Base-by-base conservation (phyloP, 2,329 filamentous ascomycete species). In the Penicillium capsulatum region DNA sequence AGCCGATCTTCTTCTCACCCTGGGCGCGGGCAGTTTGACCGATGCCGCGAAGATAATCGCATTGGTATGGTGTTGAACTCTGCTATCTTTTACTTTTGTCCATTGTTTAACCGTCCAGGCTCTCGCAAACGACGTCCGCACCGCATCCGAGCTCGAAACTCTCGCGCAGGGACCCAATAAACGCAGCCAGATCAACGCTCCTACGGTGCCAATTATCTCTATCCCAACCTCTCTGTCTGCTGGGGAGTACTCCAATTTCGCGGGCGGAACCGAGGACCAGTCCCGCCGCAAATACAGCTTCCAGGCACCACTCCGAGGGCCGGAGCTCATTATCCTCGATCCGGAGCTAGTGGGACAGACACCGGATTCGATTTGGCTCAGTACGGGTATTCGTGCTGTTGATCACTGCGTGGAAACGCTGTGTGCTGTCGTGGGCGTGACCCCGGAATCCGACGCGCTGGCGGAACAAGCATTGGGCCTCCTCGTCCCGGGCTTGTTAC, bases 371-470 rank as follows among this genome's bases (percentile, higher is more conserved):
- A 65, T 79, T 13, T 83, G 77, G 78, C 61, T 81, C 1, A 74
- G 72, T 30, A 78, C 76, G 0, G 79, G 79, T 0, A 65, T 81
- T 6, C 65, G 77, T 7, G 69, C 73, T 0, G 67, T 80, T 0
- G 77, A 80, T 48, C 76, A 80, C 51, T 79, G 75, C 40, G 70
- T 80, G 3, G 77, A 80, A 57, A 72, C 72, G 1, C 55, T 76
- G 3, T 77, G 72, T 45, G 71, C 70, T 1, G 51, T 69, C 1
- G 46, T 54, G 1, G 53, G 54, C 1, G 57, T 54, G 8, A 67
- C 60, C 2, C 30, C 48, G 0, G 53, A 53, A n/a, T 61, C 59
- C 4, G 69, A 73, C 7, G 52, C 56, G 1, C 54, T 60, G 15
- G 68, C 67, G 1, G 50, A 57, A 31, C 53, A 60, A 35, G 73